A percentile compares a stretch with the other conserved stretches of the same genome.
These are phyloP conservation scores for Suillus spraguei DNA, from an alignment of 768 basidiomycete genomes.

Conservation along the genomic window DNA sequence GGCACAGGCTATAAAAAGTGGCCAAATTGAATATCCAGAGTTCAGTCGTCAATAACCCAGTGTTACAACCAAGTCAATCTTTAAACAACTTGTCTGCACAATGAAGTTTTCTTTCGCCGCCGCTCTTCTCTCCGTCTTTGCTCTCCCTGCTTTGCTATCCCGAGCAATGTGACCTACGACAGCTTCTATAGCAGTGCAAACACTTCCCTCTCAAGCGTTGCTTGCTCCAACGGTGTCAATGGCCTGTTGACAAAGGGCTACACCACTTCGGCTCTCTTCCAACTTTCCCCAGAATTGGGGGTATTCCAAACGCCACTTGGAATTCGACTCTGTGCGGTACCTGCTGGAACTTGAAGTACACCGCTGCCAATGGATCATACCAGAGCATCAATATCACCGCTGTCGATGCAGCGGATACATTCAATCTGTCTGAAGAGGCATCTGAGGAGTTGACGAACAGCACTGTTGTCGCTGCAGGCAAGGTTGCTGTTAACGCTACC, in stretches of 20 bases:
- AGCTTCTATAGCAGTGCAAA: conserved; percentile 33
- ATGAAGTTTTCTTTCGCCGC: conserved; percentile 25
- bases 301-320: conserved; percentile 31
- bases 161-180: conserved; percentile 34
- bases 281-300: conserved; percentile 36
- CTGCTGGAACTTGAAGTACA: conserved; percentile 61
- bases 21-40: not conserved
- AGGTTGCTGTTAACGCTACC: conserved; percentile 45
- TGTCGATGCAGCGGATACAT: conserved; percentile 49
- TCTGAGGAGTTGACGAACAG: conserved; percentile 40
- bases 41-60: not conserved
- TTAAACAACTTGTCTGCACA: conserved; percentile 38
- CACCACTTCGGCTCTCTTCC: conserved; percentile 35
- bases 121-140: conserved; percentile 18
- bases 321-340: conserved; percentile 58
- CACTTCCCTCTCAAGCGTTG: conserved; percentile 28
- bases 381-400: conserved; percentile 50
- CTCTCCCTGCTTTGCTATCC: conserved; percentile 19
- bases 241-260: conserved; percentile 35
- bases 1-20: not conserved
- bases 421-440: conserved; percentile 39
- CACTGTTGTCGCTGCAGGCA: conserved; percentile 46
- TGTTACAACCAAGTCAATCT: not conserved
- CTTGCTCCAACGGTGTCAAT: conserved; percentile 39
- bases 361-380: conserved; percentile 29